phyloP scores from a whole-genome alignment of 1,284 basidiomycete species.

The Volvariella surrecta region DNA sequence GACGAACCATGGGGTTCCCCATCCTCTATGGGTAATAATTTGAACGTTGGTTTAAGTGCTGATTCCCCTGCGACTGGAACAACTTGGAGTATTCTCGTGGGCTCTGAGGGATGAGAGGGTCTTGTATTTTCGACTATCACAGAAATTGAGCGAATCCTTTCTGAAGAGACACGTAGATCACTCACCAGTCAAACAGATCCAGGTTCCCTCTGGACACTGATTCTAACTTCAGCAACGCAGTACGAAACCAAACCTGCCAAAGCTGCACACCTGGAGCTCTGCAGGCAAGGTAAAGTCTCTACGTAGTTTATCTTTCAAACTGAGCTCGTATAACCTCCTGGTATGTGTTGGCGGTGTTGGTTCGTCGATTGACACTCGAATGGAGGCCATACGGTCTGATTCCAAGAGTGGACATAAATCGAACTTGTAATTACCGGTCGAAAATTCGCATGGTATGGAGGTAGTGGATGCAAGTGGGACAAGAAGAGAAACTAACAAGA shows the following conservation, averaged over 20 bases:
- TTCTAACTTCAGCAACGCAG: neutral
- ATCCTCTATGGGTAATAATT: slow-evolving; percentile 7
- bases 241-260: neutral
- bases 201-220: slow-evolving; percentile 21
- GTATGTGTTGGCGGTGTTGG: slow-evolving; percentile 22
- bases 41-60: slow-evolving; percentile 14
- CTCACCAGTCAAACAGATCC: slow-evolving; percentile 22
- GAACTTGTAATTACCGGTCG: slow-evolving; percentile 9
- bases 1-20: no score
- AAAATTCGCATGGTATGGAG: neutral
- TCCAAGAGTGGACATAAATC: slow-evolving; percentile 21
- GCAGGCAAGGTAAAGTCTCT: slow-evolving; percentile 18
- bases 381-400: slow-evolving; percentile 4
- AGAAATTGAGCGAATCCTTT: no score
- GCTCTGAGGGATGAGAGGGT: slow-evolving; percentile 27
- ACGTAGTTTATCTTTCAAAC: slow-evolving; percentile 12
- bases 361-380: slow-evolving; percentile 10
- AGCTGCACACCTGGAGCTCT: slow-evolving; percentile 17
- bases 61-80: slow-evolving; percentile 28
- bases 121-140: slow-evolving; percentile 23
- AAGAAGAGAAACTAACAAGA: neutral
- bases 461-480: neutral
- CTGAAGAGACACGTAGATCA: neutral
- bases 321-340: slow-evolving; percentile 17
- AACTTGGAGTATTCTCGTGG: slow-evolving; percentile 28